A percentile compares a stretch with the other conserved stretches of the same genome.
These are phyloP conservation scores for Gilbertella persicaria DNA, from an alignment of 371 early-diverging fungal species.

Conservation along the genomic window DNA sequence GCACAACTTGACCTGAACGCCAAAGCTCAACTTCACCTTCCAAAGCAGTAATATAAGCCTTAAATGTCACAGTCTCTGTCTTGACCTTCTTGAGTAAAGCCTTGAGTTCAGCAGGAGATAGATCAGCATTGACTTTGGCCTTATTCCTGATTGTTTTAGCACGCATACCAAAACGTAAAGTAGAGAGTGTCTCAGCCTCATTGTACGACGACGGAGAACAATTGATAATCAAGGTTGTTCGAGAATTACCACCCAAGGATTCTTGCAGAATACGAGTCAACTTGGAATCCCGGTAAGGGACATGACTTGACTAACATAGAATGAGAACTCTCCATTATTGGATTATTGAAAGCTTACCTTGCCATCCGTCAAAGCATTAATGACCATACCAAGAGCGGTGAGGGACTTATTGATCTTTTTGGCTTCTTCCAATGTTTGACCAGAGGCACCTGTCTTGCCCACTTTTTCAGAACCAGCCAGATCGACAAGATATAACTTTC, in stretches of 20 bases:
- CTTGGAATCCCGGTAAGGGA: conserved; percentile 99
- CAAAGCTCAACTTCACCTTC: conserved; percentile 88
- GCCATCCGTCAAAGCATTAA: conserved; percentile 93
- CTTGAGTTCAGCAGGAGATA: conserved; percentile 92
- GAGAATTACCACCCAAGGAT: conserved; percentile 96
- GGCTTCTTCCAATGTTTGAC: conserved; percentile 98
- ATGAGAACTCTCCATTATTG: too few species aligned
- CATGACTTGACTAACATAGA: conserved; percentile 74
- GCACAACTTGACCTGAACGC: conserved; percentile 81
- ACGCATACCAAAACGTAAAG: conserved; percentile 95
- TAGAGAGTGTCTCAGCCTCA: conserved; percentile 93
- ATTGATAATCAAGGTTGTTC: conserved; percentile 96
- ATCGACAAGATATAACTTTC: conserved; percentile 95
- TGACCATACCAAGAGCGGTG: conserved; percentile 97
- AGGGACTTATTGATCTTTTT: conserved; percentile 99
- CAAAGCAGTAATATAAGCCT: conserved; percentile 79
- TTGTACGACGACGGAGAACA: conserved; percentile 96
- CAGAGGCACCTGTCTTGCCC: conserved; percentile 97
- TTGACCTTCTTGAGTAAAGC: conserved; percentile 87
- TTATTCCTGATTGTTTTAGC: conserved; percentile 99
- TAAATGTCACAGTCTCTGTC: conserved; percentile 73
- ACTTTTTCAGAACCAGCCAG: conserved; percentile 99
- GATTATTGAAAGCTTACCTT: conserved; percentile 64
- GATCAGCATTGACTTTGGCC: conserved; percentile 96
- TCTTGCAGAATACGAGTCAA: conserved; percentile 98